These are phyloP conservation scores for Rhinocladiella similis DNA, from an alignment of 2,329 filamentous ascomycete genomes.

Conservation along the genomic window DNA sequence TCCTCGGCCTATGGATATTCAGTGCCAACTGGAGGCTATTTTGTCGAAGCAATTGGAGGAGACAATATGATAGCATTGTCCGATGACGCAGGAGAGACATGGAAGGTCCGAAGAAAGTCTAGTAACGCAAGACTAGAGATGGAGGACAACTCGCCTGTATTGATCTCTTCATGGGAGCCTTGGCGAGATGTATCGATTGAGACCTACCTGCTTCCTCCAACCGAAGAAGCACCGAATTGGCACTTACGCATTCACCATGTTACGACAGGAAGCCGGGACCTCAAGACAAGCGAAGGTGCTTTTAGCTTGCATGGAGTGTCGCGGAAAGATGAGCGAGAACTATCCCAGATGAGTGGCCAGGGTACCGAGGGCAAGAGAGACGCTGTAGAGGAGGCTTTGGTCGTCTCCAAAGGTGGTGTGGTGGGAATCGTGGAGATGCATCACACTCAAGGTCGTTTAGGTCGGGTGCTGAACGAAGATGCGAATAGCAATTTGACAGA, in stretches of 20 bases:
- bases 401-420: constrained; percentile 50
- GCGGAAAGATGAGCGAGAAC: constrained; percentile 57
- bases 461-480: constrained; percentile 71
- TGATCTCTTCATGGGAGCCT: constrained; percentile 70
- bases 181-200: constrained; percentile 67
- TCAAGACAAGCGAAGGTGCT: constrained; percentile 72
- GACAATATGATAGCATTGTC: constrained; percentile 75
- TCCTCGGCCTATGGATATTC: constrained; percentile 75
- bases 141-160: constrained; percentile 55
- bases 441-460: constrained; percentile 46
- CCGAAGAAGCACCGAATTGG: constrained; percentile 63
- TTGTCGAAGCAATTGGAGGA: constrained; percentile 73
- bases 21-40: constrained; percentile 73
- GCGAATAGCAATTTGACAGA: constrained; percentile 77
- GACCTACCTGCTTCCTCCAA: constrained; percentile 66
- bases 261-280: constrained; percentile 54
- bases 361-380: constrained; percentile 45
- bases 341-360: constrained; percentile 44
- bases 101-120: constrained; percentile 73
- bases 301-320: constrained; percentile 68
- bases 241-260: constrained; percentile 67
- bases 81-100: constrained; percentile 74
- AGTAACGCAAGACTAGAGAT: constrained; percentile 63
- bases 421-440: constrained; percentile 52
- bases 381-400: constrained; percentile 38